Evolutionary conservation across 2,329 filamentous ascomycete species (phyloP), one percentile per base, ranked within the genome.

Genomic region (Sporothrix pallida): DNA sequence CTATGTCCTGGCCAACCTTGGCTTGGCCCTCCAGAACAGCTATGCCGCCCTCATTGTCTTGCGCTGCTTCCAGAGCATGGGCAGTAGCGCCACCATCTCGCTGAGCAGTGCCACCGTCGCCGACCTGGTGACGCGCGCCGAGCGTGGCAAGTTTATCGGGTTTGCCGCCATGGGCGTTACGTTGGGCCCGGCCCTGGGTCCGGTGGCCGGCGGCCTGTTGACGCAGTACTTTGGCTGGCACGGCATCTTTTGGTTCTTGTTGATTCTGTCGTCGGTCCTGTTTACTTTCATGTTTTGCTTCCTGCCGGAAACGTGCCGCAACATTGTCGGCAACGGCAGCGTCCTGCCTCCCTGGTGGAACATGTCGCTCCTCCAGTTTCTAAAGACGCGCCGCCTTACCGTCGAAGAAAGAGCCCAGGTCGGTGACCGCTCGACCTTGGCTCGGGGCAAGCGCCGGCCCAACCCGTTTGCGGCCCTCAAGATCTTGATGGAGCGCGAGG

Each of bases 191-290:
- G 79, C 80, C 0, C 60, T 84, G 17, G 82, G 84, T 0, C 87
- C 88, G 0, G 82, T 88, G 3, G 82, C 90, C 10, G 87, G 87
- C 7, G 88, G 87, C 0, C 75, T 87, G 1, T 78, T 90, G n/a
- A 82, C 82, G 5, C 81, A 87, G 67, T 86, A 82, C 73, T 80
- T 86, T 0, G 86, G 86, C 0, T 89, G 87, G 87, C 80, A 84
- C 67, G 83, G 82, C 52, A 84, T 86, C 26, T 89, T 89, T 76
- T 89, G 87, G 86, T 87, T 88, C 69, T 78, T 89, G 23, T 79
- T 83, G 3, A 86, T 88, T 44, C 80, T 80, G 0, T 81, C 83
- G 0, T 72, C 85, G 0, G 75, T 87, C 0, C 78, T 88, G 4
- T 71, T 71, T 7, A 23, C 42, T 1, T 60, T 67, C 44, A 72